Conservation (phyloP, 169 alveolate species). For the Plasmodium fragile region DNA sequence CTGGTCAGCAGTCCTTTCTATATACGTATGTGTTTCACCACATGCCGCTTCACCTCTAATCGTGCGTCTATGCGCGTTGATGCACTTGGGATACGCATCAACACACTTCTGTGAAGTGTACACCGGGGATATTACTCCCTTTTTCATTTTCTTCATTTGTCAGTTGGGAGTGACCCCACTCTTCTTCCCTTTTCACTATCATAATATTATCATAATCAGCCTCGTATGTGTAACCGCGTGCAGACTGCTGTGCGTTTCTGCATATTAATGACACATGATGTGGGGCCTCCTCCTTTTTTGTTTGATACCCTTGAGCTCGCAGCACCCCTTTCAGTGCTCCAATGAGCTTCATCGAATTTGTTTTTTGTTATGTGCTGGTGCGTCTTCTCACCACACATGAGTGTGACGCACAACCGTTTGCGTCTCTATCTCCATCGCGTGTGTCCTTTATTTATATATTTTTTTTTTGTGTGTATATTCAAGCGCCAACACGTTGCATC, state of each 20-base stretch:
- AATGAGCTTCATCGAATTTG: background rate
- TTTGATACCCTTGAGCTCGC: background rate
- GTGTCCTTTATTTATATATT: background rate
- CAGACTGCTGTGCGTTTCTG: background rate
- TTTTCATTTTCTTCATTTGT: background rate
- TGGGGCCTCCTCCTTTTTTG: background rate
- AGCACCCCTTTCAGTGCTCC: background rate
- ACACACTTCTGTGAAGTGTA: background rate
- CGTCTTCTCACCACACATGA: background rate
- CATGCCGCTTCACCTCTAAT: background rate
- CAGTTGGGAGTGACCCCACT: background rate
- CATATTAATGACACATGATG: background rate
- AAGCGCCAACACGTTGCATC: background rate
- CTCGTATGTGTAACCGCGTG: background rate
- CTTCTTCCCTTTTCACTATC: background rate
- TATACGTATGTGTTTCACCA: background rate
- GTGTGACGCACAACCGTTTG: background rate
- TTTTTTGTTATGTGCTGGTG: background rate
- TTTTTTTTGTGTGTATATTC: background rate
- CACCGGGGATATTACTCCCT: background rate
- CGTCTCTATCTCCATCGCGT: background rate
- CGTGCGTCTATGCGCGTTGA: background rate
- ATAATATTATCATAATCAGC: background rate
- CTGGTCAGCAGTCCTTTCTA: background rate
- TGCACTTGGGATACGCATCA: background rate